Evolutionary conservation across 169 alveolate species (phyloP).

Genomic region (Haemoproteus tartakovskyi): DNA sequence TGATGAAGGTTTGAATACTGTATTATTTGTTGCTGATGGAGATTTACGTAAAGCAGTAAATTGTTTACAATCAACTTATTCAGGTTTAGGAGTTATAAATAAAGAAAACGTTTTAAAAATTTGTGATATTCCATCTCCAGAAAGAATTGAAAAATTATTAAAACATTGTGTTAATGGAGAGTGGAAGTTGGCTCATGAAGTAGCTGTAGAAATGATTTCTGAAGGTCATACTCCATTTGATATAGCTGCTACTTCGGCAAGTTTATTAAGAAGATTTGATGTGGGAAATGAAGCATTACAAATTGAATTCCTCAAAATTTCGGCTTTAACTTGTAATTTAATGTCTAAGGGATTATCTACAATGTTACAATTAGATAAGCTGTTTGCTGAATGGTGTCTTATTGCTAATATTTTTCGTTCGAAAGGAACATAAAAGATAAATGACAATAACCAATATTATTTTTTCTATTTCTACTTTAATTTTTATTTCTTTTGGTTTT

Average conservation of each 20-base stretch:
- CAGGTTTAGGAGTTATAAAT: conserved; percentile 92
- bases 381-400: conserved; percentile 72
- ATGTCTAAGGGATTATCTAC: conserved; percentile 72
- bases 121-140: conserved; percentile 97
- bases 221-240: conserved; percentile 89
- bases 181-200: conserved; percentile 84
- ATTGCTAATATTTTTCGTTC: conserved; percentile 35
- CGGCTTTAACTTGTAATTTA: conserved; percentile 70
- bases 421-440: too few species aligned
- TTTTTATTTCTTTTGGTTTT: too few species aligned
- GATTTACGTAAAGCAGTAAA: conserved; percentile 98
- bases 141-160: conserved; percentile 84
- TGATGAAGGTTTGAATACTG: conserved; percentile 84
- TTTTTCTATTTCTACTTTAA: too few species aligned
- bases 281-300: conserved; percentile 66
- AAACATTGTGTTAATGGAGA: conserved; percentile 84
- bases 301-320: conserved; percentile 70
- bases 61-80: conserved; percentile 94
- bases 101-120: conserved; percentile 90
- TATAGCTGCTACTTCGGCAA: conserved; percentile 75
- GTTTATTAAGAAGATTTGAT: conserved; percentile 70
- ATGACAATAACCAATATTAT: too few species aligned
- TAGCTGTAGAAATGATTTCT: conserved; percentile 74
- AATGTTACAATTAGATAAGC: conserved; percentile 68
- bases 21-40: conserved; percentile 92